Base-by-base conservation (phyloP, 2,329 filamentous ascomycete genomes). In the Mollisiaceae sp. region DNA sequence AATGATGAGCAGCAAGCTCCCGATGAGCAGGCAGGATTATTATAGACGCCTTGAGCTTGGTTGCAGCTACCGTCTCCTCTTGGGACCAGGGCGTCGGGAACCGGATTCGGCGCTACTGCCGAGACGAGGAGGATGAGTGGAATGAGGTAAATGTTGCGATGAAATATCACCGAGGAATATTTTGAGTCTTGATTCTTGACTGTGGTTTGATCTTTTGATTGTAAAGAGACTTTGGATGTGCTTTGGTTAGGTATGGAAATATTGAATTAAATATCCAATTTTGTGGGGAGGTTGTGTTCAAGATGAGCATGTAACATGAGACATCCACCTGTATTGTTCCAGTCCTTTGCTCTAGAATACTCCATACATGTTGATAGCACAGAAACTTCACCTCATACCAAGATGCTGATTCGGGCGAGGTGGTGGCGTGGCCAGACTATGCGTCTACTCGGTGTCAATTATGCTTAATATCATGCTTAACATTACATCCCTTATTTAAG, bases 391-490 rank as follows among this genome's bases (percentile, higher is more conserved):
- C n/a, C n/a, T n/a, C n/a, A n/a, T n/a, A n/a, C n/a, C n/a, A 43
- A n/a, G n/a, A 8, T 1, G 6, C 2, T 6, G 41, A 15, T 15
- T 8, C n/a, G 15, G 12, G 41, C 15, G 15, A 15, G 11, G n/a
- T 8, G 41, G 5, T 15, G 14, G 41, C 15, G 6, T 6, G n/a
- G 12, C 14, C 6, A 43, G n/a, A 18, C 14, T 18, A 43, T 43
- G 15, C n/a, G 41, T 43, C 41, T 18, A 43, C 14, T 43, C 41
- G 14, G n/a, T 18, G 41, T 43, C 41, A 43, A 15, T 43, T 43
- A 43, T 43, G 41, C 41, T 43, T 43, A 43, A 43, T n/a, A 43
- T 43, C n/a, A 43, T 43, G 41, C 41, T 43, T 43, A 43, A 43
- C 14, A 43, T 18, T 41, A 15, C 41, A 43, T 43, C 41, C 6